These are phyloP conservation scores for Tetracladium setigerum DNA, from an alignment of 495 filamentous ascomycete genomes.

Conservation along the genomic window DNA sequence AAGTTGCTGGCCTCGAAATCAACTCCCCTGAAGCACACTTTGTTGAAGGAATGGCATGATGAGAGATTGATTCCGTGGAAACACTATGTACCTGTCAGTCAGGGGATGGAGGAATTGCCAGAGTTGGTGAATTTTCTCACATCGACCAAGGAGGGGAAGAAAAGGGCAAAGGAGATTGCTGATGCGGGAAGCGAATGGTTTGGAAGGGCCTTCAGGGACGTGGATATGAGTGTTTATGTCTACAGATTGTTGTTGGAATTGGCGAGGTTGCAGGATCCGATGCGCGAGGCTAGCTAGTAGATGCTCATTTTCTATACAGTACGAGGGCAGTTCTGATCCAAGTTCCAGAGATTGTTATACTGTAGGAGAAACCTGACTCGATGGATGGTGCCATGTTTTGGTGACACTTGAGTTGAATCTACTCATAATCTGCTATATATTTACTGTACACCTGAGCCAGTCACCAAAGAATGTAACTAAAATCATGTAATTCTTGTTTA, in stretches of 20 bases:
- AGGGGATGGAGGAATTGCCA: conserved; percentile 37
- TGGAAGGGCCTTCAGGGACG: conserved; percentile 27
- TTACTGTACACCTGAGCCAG: too few species aligned
- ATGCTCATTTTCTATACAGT: too few species aligned
- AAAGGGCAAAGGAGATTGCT: conserved; percentile 31
- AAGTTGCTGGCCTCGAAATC: conserved; percentile 35
- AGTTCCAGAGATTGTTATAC: too few species aligned
- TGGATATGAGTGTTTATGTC: conserved; percentile 33
- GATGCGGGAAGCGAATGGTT: conserved; percentile 37
- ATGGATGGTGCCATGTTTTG: too few species aligned
- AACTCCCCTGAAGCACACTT: conserved; percentile 38
- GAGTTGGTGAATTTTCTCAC: conserved; percentile 34
- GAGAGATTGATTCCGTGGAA: conserved; percentile 46
- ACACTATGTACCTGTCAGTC: conserved; percentile 44
- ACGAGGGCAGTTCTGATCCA: too few species aligned
- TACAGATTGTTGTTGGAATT: conserved; percentile 40
- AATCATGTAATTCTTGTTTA: too few species aligned
- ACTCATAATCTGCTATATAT: too few species aligned
- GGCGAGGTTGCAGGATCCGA: conserved; percentile 27
- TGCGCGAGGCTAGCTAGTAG: too few species aligned
- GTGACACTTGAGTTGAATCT: too few species aligned
- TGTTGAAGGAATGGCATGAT: conserved; percentile 50
- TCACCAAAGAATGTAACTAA: too few species aligned
- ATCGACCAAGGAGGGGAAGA: conserved; percentile 23
- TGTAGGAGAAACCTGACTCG: too few species aligned